Evolutionary conservation across 495 filamentous ascomycete species (phyloP).

Genomic region (Letharia lupina): DNA sequence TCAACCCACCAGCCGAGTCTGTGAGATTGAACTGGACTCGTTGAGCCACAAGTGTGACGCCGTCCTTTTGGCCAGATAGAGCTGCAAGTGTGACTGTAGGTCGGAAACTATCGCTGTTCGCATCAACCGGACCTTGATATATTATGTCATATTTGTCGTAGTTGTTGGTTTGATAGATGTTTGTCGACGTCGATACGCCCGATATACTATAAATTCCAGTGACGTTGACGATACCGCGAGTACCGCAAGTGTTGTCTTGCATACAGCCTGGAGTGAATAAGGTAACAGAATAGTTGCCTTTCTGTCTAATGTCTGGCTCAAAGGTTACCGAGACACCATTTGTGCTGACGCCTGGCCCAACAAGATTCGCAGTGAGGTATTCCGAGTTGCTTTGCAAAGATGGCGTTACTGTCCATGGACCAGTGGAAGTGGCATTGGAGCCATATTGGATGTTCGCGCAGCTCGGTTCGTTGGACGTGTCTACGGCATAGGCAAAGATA

Average conservation of each 20-base stretch:
- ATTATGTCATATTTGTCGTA: constrained; percentile 92
- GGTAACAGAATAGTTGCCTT: constrained; percentile 80
- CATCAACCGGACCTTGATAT: constrained; percentile 76
- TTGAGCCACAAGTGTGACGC: constrained; percentile 74
- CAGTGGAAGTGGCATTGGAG: constrained; percentile 57
- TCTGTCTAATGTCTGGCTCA: constrained; percentile 74
- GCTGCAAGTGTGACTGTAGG: constrained; percentile 75
- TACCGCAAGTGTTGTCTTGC: constrained; percentile 65
- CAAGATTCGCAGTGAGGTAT: constrained; percentile 64
- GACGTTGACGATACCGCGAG: constrained; percentile 70
- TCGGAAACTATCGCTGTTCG: constrained; percentile 61
- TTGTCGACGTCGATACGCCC: constrained; percentile 34
- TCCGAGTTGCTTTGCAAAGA: constrained; percentile 56
- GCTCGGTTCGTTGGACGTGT: constrained; percentile 78
- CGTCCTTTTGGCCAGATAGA: constrained; percentile 51
- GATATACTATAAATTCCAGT: constrained; percentile 56
- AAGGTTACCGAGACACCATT: constrained; percentile 58
- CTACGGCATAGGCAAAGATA: constrained; percentile 74
- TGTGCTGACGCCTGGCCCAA: constrained; percentile 42
- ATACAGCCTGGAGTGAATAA: constrained; percentile 87
- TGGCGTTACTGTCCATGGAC: constrained; percentile 61
- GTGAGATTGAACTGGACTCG: constrained; percentile 69
- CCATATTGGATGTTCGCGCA: constrained; percentile 60
- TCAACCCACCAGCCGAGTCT: constrained; percentile 62
- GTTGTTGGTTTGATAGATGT: constrained; percentile 79